phyloP scores from a whole-genome alignment of 2,329 filamentous ascomycete genomes.

The Claviceps sorghi region DNA sequence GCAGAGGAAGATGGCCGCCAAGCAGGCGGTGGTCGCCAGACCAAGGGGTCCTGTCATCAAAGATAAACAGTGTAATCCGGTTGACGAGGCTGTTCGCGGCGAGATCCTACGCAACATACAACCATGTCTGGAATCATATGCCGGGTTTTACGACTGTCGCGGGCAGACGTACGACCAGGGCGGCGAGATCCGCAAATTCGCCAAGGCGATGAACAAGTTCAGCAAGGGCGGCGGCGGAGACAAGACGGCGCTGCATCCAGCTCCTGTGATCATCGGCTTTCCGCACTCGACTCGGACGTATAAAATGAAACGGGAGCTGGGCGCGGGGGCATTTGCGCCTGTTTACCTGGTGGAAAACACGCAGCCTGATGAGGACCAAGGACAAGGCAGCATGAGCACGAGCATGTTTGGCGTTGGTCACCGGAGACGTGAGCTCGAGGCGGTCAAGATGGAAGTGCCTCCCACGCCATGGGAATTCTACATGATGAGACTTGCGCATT shows the following conservation, averaged over 20 bases:
- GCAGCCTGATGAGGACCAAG: conserved; percentile 27
- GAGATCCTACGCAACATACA: conserved; percentile 62
- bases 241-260: conserved; percentile 41
- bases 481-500: conserved; percentile 73
- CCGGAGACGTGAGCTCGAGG: conserved; percentile 52
- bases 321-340: conserved; percentile 85
- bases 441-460: conserved; percentile 87
- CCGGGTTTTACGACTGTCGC: conserved; percentile 65
- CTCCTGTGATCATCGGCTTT: conserved; percentile 54
- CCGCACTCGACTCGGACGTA: conserved; percentile 52
- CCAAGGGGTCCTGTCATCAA: conserved; percentile 61
- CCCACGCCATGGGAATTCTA: conserved; percentile 91
- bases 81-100: conserved; percentile 59
- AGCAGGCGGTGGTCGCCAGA: conserved; percentile 21
- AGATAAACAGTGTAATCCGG: conserved; percentile 76
- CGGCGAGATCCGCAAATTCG: conserved; percentile 66
- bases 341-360: conserved; percentile 81
- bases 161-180: conserved; percentile 49
- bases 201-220: conserved; percentile 49
- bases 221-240: conserved; percentile 42
- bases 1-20: conserved; percentile 18
- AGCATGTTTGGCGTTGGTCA: conserved; percentile 41
- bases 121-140: conserved; percentile 58
- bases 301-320: conserved; percentile 69
- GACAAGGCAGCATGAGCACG: conserved; percentile 37